Percentiles rank a stretch among this genome's conserved stretches.
Evolutionary conservation across 2,329 filamentous ascomycete genomes (phyloP).

Genomic region (Fusarium lyarnte): DNA sequence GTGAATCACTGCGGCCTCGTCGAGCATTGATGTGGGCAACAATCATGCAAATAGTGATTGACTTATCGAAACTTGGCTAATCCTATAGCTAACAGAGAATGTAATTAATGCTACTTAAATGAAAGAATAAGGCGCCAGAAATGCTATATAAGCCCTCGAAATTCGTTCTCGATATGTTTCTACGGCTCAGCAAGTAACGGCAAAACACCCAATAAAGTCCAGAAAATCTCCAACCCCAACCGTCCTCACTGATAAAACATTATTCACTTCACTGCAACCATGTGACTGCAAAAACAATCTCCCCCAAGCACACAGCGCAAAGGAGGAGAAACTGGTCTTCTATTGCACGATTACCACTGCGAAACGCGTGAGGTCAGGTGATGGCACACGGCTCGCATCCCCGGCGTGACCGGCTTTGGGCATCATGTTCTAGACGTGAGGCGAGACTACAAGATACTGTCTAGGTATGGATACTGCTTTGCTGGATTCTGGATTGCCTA

Average conservation of each 20-base stretch:
- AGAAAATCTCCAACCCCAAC: neutral
- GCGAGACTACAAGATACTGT: neutral
- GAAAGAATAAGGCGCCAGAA: too few species aligned
- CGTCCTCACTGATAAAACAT: neutral
- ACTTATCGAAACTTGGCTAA: neutral
- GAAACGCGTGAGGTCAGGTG: constrained; percentile 28
- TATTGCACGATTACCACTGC: constrained; percentile 12
- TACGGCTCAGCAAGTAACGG: neutral
- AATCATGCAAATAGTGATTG: neutral
- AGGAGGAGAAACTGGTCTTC: neutral
- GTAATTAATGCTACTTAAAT: too few species aligned
- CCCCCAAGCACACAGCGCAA: neutral
- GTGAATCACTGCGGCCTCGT: constrained; percentile 16
- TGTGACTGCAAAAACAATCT: neutral
- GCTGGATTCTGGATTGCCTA: neutral
- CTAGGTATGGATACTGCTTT: neutral
- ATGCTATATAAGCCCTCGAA: neutral
- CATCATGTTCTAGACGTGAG: neutral
- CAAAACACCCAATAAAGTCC: neutral
- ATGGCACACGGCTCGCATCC: neutral
- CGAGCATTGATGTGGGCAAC: neutral
- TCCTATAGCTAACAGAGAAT: neutral
- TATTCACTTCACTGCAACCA: neutral
- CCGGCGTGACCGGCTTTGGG: neutral
- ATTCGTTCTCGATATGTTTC: neutral